phyloP scores from a whole-genome alignment of 495 filamentous ascomycete genomes.

The Astrocystis sublimbata region DNA sequence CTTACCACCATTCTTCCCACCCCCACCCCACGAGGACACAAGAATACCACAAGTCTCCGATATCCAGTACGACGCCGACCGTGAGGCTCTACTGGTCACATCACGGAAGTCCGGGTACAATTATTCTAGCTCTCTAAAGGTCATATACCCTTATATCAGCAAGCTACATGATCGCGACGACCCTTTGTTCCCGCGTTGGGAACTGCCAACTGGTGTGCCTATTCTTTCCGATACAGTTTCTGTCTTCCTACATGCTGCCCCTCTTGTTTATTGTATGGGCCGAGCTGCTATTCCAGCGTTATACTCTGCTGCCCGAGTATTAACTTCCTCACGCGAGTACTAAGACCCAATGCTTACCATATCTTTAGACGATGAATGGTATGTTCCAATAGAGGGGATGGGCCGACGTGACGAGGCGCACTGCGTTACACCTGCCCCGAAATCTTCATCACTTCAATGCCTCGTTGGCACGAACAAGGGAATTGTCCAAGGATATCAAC shows the following conservation, averaged over 20 bases:
- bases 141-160: slow-evolving; percentile 15
- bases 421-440: slow-evolving; percentile 24
- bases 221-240: not conserved
- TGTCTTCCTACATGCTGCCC: not conserved
- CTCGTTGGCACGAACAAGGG: slow-evolving; percentile 37
- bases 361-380: not conserved
- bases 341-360: not conserved
- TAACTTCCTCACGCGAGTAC: not conserved
- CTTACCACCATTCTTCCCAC: not conserved
- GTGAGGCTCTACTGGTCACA: slow-evolving; percentile 30
- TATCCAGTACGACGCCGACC: slow-evolving; percentile 34
- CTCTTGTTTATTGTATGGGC: not conserved
- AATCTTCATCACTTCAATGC: slow-evolving; percentile 24
- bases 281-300: not conserved
- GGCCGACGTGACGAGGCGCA: not conserved
- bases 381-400: not conserved
- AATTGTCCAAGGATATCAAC: slow-evolving; percentile 16
- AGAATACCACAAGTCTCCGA: slow-evolving; percentile 21
- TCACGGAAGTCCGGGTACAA: slow-evolving; percentile 1
- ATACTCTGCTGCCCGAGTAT: not conserved
- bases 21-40: not conserved
- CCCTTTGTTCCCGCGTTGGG: slow-evolving; percentile 21
- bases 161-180: not conserved
- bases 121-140: slow-evolving; percentile 1
- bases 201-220: slow-evolving; percentile 10